Base-by-base conservation (phyloP, 345 rosid genomes). In the Citrus inodora region DNA sequence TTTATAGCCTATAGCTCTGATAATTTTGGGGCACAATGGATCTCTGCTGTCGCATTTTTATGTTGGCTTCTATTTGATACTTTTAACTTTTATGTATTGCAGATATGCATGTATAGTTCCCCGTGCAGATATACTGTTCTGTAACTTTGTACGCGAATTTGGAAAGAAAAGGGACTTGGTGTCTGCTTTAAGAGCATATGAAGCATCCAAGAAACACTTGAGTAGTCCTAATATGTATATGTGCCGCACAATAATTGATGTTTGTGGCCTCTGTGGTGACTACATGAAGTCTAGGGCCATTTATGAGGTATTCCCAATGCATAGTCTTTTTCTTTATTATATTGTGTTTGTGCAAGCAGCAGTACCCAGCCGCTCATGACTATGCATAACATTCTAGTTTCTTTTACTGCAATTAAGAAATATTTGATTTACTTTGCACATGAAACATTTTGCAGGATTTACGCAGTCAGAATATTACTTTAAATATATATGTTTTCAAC, bases 401-500 rank as follows among this genome's bases (percentile, higher is more conserved):
- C 24, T 17, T 33, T 8, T 68, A 58, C 65, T 59, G 25, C 70
- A 27, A 69, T 16, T 69, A 53, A 89, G 56, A 53, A 53, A 67
- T 77, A 30, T 73, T 30, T 14, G 66, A 53, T 85, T 59, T 70
- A 60, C 72, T 74, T 75, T 77, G 64, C 79, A 32, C 59, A 56
- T 61, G 46, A 42, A 66, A 79, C 59, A 81, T 86, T 87, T 74
- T 85, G 90, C 90, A 93, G 97, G 94, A 92, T 78, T 85, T 95
- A 51, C 79, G 89, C 63, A 79, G 81, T 81, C 92, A 84, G 83
- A 89, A 89, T 67, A 74, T 93, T 75, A 78, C 81, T 76, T 94
- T 90, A 78, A 93, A 95, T 68, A 80, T 89, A 37, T 95, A 83
- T 82, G 93, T 95, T 79, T 88, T 90, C 89, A 95, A 93, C 90